These are phyloP conservation scores for Lepidium africanum DNA, from an alignment of 345 rosid species.

Conservation along the genomic window DNA sequence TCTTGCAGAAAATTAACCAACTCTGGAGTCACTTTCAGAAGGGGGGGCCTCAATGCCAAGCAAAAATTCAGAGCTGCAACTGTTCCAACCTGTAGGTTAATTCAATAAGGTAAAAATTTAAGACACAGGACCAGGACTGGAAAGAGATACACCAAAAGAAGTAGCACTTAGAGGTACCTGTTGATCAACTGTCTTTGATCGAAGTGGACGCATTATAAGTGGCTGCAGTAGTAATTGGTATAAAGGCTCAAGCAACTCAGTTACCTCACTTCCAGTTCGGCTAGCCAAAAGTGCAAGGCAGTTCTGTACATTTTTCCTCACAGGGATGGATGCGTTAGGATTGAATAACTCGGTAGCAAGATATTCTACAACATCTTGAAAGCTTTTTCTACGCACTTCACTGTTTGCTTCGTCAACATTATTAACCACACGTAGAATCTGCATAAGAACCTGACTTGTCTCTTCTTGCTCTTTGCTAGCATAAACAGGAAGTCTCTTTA, in stretches of 20 bases:
- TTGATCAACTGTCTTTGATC: slow-evolving; percentile 94
- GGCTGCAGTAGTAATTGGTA: slow-evolving; percentile 88
- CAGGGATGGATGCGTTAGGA: slow-evolving; percentile 74
- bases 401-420: slow-evolving; percentile 94
- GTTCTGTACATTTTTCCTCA: slow-evolving; percentile 92
- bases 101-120: slow-evolving; percentile 16
- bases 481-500: slow-evolving; percentile 84
- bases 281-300: slow-evolving; percentile 95
- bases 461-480: slow-evolving; percentile 96
- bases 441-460: slow-evolving; percentile 97
- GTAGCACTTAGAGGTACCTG: slow-evolving; percentile 48
- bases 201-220: slow-evolving; percentile 76
- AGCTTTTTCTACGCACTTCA: slow-evolving; percentile 85
- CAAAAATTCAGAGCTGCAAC: slow-evolving; percentile 95
- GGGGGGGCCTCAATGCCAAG: slow-evolving; percentile 96
- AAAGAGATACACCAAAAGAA: slow-evolving; percentile 5
- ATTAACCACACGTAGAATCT: slow-evolving; percentile 95
- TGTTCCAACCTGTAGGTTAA: slow-evolving; percentile 69
- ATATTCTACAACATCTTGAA: slow-evolving; percentile 90
- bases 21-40: slow-evolving; percentile 89
- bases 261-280: slow-evolving; percentile 96
- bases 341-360: slow-evolving; percentile 94
- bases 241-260: slow-evolving; percentile 91
- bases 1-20: slow-evolving; percentile 96
- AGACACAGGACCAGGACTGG: background rate